phyloP scores from a whole-genome alignment of 2,329 filamentous ascomycete species.

The Colletotrichum tanaceti region DNA sequence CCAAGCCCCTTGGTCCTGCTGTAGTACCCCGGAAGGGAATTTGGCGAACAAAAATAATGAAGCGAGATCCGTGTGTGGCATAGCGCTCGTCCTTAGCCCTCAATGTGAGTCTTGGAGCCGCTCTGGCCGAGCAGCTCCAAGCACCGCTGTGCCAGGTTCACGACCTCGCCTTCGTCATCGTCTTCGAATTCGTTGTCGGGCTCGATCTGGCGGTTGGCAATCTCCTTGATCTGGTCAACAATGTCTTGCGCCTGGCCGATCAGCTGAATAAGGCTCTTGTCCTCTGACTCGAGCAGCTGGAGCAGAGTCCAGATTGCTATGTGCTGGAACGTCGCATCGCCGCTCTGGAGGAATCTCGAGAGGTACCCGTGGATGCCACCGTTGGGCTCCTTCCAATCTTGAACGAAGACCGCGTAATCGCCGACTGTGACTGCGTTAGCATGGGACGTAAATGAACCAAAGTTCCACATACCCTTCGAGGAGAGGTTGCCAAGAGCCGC shows the following conservation, averaged over 20 bases:
- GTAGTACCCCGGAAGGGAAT: conserved; percentile 27
- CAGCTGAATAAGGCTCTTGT: conserved; percentile 85
- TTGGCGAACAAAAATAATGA: conserved; percentile 29
- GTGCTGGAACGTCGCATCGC: conserved; percentile 97
- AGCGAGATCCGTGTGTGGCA: neutral
- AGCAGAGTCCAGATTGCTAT: conserved; percentile 98
- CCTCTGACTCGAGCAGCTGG: conserved; percentile 94
- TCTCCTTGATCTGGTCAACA: conserved; percentile 89
- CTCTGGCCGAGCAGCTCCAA: conserved; percentile 85
- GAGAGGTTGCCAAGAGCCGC: conserved; percentile 95
- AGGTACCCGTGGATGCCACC: conserved; percentile 97
- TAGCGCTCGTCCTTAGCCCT: conserved; percentile 66
- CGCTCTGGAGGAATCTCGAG: conserved; percentile 90
- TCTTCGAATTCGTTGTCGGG: conserved; percentile 88
- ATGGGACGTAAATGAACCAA: neutral
- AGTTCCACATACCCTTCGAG: conserved; percentile 80
- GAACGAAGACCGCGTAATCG: conserved; percentile 95
- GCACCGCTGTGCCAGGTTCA: conserved; percentile 89
- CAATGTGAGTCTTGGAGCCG: conserved; percentile 82
- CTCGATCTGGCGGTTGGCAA: conserved; percentile 89
- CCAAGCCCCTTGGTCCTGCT: conserved; percentile 29
- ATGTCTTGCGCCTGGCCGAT: conserved; percentile 93
- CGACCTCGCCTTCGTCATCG: conserved; percentile 92
- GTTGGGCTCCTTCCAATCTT: conserved; percentile 91
- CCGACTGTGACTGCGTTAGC: conserved; percentile 71